Evolutionary conservation across 352 stramenopile genomes (phyloP), one percentile per base, ranked within the genome.

Genomic region (Peronospora farinosa): DNA sequence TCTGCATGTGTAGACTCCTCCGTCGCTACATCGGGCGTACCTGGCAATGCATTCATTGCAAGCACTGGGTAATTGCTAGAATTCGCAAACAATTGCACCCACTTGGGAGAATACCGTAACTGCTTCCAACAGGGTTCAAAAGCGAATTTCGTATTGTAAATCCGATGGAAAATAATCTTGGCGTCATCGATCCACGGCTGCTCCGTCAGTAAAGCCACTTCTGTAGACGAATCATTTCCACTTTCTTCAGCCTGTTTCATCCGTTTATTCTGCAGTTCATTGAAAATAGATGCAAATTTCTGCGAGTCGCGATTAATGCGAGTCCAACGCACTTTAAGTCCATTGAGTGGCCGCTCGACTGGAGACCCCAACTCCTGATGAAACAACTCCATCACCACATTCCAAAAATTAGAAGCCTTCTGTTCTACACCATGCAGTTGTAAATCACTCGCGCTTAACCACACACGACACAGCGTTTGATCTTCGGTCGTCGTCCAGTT

Each of bases 231-330:
- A 0, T 59, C 25, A 1, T 12, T 39, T 11, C 31, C 38, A 13
- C 37, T 55, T n/a, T 36, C 25, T 39, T 63, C 47, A 1, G 43
- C 19, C 11, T 53, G 35, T 28, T 56, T 66, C 23, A 51, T 47
- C 6, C 36, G 12, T 10, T 79, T 67, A 7, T 44, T 45, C 21
- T 84, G 67, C 15, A 82, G 53, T 27, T 69, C 58, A 40, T 63
- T 65, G 35, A 72, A 76, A 11, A 72, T 69, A 31, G 65, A 35
- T 9, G 76, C 72, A 43, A 90, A 90, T 57, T 74, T 78, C 54
- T 88, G 76, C 33, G 82, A 79, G 50, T 90, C 78, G 47, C 73
- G 73, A 40, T 90, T 88, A 55, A 90, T 85, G 47, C 78, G 78
- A 32, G 74, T 86, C 76, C 76, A 90, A 43, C 78, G 74, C 63